These are phyloP conservation scores for Suhomyces sp. DNA, from an alignment of 805 yeast genomes.

Conservation along the genomic window DNA sequence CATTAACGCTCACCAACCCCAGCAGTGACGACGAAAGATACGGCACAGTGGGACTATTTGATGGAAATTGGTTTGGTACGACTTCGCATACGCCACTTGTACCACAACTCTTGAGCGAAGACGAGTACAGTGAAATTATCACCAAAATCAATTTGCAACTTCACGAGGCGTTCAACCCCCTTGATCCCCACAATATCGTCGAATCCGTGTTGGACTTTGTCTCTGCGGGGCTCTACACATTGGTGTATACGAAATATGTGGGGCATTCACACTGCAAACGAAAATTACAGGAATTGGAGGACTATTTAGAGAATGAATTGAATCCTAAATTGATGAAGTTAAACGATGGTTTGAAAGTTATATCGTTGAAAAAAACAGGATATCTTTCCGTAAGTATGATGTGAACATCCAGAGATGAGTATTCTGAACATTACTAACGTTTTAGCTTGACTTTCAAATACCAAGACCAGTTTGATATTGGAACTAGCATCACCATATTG, in stretches of 20 bases:
- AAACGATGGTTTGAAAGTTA: constrained; percentile 33
- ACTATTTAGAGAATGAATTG: constrained; percentile 26
- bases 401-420: not conserved
- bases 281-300: constrained; percentile 41
- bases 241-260: constrained; percentile 15
- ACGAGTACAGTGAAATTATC: constrained; percentile 45
- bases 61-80: constrained; percentile 49
- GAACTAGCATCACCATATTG: no score
- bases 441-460: constrained; percentile 51
- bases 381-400: constrained; percentile 47
- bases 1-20: constrained; percentile 26
- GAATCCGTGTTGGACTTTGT: constrained; percentile 44
- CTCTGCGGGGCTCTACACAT: constrained; percentile 35
- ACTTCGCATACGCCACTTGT: constrained; percentile 51
- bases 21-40: constrained; percentile 19
- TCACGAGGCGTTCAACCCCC: constrained; percentile 39
- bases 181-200: constrained; percentile 20
- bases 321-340: constrained; percentile 17
- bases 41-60: constrained; percentile 36
- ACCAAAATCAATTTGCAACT: constrained; percentile 43
- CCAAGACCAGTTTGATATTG: no score
- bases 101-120: constrained; percentile 20
- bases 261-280: constrained; percentile 25
- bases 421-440: constrained; percentile 14
- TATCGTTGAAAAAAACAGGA: constrained; percentile 54